These are phyloP conservation scores for Lanzia echinophila DNA, from an alignment of 2,329 filamentous ascomycete species.

Conservation along the genomic window DNA sequence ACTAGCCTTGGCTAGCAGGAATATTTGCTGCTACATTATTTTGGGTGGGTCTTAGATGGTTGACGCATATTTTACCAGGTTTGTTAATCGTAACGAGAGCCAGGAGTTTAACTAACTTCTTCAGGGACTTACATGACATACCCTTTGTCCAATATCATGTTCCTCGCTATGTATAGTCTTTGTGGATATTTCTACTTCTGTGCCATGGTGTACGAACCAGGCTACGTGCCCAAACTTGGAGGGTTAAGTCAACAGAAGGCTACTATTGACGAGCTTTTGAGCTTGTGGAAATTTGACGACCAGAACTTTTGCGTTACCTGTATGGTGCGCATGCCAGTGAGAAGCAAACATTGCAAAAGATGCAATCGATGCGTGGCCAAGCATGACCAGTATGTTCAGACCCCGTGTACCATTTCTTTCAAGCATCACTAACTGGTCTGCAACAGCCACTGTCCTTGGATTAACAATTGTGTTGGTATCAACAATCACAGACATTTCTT, in stretches of 20 bases:
- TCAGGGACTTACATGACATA: constrained; percentile 57
- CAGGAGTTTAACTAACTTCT: constrained; percentile 28
- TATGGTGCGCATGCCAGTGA: constrained; percentile 86
- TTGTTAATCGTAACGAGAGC: constrained; percentile 26
- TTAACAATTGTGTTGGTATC: constrained; percentile 89
- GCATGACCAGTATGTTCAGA: constrained; percentile 75
- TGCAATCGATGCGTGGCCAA: constrained; percentile 92
- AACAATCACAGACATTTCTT: constrained; percentile 98
- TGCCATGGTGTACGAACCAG: constrained; percentile 83
- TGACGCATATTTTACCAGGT: constrained; percentile 68
- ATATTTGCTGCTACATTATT: constrained; percentile 87
- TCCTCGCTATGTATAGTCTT: constrained; percentile 55
- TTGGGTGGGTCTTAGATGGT: constrained; percentile 69
- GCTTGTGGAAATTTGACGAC: constrained; percentile 85
- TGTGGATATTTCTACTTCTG: constrained; percentile 82
- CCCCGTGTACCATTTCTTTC: neutral
- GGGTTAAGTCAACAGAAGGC: constrained; percentile 86
- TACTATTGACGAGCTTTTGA: constrained; percentile 80
- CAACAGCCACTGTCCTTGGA: constrained; percentile 87
- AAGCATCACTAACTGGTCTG: neutral
- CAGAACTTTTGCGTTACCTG: constrained; percentile 89
- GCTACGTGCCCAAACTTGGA: constrained; percentile 84
- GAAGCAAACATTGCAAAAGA: constrained; percentile 91
- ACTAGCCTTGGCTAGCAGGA: constrained; percentile 83
- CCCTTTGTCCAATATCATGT: constrained; percentile 72